Conservation (phyloP, 228 moss, liverwort and hornwort species). For the Sphagnum fallax region DNA sequence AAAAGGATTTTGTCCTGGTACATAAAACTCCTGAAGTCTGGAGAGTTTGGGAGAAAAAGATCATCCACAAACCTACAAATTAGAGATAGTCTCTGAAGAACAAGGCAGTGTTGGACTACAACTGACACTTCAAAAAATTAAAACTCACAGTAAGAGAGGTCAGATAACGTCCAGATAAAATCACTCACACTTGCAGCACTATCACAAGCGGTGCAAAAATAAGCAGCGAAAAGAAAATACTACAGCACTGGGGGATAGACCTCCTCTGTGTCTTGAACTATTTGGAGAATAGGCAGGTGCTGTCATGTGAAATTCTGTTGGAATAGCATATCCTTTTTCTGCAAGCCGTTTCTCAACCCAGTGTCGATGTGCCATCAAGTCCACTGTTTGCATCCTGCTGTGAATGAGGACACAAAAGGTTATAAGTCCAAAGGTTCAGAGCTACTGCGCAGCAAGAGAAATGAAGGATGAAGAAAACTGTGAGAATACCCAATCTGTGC, state of each 20-base stretch:
- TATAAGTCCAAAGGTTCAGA: background rate
- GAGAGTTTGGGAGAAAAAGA: too few species aligned
- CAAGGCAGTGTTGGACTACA: too few species aligned
- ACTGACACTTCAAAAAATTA: background rate
- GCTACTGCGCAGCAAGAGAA: background rate
- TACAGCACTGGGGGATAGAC: constrained; percentile 22
- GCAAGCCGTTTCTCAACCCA: constrained; percentile 62
- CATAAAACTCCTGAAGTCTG: too few species aligned
- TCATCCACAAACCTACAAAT: too few species aligned
- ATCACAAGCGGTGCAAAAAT: background rate
- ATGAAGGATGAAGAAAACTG: constrained; percentile 1
- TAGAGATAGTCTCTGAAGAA: too few species aligned
- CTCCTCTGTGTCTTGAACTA: constrained; percentile 21
- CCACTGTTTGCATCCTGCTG: constrained; percentile 12
- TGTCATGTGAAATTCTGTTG: constrained; percentile 44
- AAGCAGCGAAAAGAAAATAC: background rate
- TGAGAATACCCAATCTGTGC: constrained; percentile 11
- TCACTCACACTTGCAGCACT: background rate
- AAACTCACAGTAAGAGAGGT: too few species aligned
- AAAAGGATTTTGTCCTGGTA: too few species aligned
- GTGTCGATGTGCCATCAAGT: constrained; percentile 37
- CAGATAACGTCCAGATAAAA: background rate
- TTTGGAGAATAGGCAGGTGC: constrained; percentile 42
- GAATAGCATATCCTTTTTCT: constrained; percentile 35
- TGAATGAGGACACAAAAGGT: background rate